Evolutionary conservation across 2,329 filamentous ascomycete species (phyloP), one percentile per base, ranked within the genome.

Genomic region (Clarireedia homoeocarpa): DNA sequence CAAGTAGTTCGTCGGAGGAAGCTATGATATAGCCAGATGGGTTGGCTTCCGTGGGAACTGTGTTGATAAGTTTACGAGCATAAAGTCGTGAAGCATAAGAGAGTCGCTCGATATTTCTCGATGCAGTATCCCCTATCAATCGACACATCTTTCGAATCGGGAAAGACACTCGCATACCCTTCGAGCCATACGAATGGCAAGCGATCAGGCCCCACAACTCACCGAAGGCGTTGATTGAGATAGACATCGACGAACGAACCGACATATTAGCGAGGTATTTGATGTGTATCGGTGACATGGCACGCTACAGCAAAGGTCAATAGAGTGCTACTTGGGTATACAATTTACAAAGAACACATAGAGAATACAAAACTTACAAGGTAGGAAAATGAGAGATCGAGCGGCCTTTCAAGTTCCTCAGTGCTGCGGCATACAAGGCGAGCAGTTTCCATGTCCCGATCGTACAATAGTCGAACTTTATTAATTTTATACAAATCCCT

Each of bases 141-240:
- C 90, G 84, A 69, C 91, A 96, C 85, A 96, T 92, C 70, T 95
- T 95, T 12, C 91, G 81, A 49, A 95, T 91, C 0, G 91, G 90
- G 65, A 96, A 96, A 0, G 89, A 89, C 0, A 96, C 89, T n/a
- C 91, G 80, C 89, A 94, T 95, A 4, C 90, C 90, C 46, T 79
- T 80, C 2, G 71, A 57, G 0, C 88, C 90, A 64, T 95, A 95
- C 0, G 86, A 82, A 67, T 96, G 91, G 59, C 90, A 95, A 1
- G 89, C 84, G 42, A 96, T 90, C 27, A 96, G 73, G 0, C 91
- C 91, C 91, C 91, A 96, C 0, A 96, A 73, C 63, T 95, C 87
- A 62, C 81, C 78, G 64, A 95, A 94, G 0, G 88, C 88, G 61
- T 90, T 94, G 66, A 96, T 88, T 1, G 90, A 95, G 59, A 96